Conservation (phyloP, 2,329 filamentous ascomycete genomes). For the Colletotrichum endophyticum region DNA sequence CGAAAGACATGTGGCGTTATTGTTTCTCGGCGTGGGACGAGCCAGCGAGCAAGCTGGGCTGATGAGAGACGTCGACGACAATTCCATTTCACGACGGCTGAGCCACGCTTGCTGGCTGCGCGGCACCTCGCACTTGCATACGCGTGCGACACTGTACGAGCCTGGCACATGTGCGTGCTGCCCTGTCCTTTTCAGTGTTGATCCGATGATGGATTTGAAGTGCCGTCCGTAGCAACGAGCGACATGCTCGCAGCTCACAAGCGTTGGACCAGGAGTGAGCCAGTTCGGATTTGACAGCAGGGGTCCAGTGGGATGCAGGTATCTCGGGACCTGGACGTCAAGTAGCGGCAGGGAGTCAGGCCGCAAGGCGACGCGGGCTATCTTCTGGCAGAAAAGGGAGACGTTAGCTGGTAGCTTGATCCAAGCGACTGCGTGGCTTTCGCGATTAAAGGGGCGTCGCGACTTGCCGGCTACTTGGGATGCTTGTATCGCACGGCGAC, state of each 20-base stretch:
- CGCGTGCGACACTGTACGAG: slow-evolving; percentile 6
- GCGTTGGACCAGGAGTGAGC: not conserved
- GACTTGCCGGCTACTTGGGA: slow-evolving; percentile 8
- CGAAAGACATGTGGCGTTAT: not conserved
- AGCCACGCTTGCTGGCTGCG: not conserved
- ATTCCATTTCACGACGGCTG: not conserved
- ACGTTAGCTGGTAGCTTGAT: not conserved
- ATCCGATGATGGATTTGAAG: not conserved
- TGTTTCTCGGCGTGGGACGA: slow-evolving; percentile 1
- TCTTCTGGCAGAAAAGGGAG: not conserved
- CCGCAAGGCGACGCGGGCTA: not conserved
- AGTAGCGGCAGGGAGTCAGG: slow-evolving; percentile 5
- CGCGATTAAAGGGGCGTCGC: not conserved
- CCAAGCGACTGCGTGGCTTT: not conserved
- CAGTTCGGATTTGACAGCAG: slow-evolving; percentile 4
- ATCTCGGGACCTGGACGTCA: not conserved
- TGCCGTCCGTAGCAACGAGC: not conserved
- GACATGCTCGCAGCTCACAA: not conserved
- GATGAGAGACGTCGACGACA: not conserved
- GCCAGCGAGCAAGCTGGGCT: not conserved
- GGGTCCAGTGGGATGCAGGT: not conserved
- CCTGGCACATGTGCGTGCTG: not conserved
- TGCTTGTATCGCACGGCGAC: not conserved
- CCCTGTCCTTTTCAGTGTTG: not conserved
- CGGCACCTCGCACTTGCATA: not conserved